phyloP scores from a whole-genome alignment of 805 yeast species.

The Sugiyamaella chiloensis region DNA sequence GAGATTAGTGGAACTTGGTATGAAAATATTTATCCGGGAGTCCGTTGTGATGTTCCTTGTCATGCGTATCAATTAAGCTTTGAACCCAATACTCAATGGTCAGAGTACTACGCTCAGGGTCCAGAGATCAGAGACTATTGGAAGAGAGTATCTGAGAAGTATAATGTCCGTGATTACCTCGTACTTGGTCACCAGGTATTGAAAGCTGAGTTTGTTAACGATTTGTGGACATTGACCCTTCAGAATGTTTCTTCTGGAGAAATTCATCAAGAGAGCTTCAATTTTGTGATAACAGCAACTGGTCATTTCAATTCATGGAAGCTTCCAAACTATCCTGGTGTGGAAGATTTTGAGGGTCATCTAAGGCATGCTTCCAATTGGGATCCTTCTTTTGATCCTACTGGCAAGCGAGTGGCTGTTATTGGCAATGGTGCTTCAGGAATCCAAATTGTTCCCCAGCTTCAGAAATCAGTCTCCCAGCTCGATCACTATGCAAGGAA shows the following conservation, averaged over 20 bases:
- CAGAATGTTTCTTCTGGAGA: slow-evolving; percentile 10
- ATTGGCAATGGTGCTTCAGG: slow-evolving; percentile 23
- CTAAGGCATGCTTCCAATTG: slow-evolving; percentile 35
- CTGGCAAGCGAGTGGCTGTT: slow-evolving; percentile 22
- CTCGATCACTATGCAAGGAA: slow-evolving; percentile 20
- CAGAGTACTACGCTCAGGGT: slow-evolving; percentile 26
- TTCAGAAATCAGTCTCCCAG: slow-evolving; percentile 10
- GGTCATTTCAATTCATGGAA: slow-evolving; percentile 32
- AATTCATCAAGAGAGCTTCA: slow-evolving; percentile 22
- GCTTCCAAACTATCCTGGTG: slow-evolving; percentile 30
- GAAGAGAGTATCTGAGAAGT: slow-evolving; percentile 26
- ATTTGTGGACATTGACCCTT: slow-evolving; percentile 10
- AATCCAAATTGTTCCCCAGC: slow-evolving; percentile 10
- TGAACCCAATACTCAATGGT: slow-evolving; percentile 32
- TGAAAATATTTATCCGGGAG: slow-evolving; percentile 27
- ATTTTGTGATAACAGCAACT: slow-evolving; percentile 26
- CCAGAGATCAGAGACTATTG: slow-evolving; percentile 27
- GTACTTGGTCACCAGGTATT: slow-evolving; percentile 20
- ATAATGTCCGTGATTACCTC: slow-evolving; percentile 23
- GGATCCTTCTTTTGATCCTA: slow-evolving; percentile 28
- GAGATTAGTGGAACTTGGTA: slow-evolving; percentile 26
- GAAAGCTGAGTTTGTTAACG: slow-evolving; percentile 23
- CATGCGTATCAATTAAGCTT: slow-evolving; percentile 31
- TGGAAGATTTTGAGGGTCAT: slow-evolving; percentile 30
- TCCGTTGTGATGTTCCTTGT: slow-evolving; percentile 29